Percentiles rank a stretch among this genome's conserved stretches.
Evolutionary conservation across 805 yeast genomes (phyloP).

Genomic region (Ascoidea tarda): DNA sequence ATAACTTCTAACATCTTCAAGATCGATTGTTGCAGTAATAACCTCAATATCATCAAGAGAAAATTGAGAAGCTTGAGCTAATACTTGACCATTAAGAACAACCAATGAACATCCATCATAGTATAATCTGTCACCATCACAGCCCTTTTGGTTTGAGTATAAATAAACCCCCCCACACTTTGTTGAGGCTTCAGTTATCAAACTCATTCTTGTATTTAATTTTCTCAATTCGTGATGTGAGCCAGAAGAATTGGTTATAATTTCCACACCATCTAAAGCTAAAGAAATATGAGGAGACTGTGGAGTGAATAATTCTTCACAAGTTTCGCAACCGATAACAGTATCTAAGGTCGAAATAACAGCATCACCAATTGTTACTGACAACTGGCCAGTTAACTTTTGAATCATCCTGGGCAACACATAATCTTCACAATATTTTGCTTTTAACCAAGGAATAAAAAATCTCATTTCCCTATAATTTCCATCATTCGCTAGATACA

Average conservation of each 20-base stretch:
- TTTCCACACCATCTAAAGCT: constrained; percentile 95
- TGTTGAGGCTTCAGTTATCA: constrained; percentile 84
- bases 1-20: constrained; percentile 81
- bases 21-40: constrained; percentile 84
- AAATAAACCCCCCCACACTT: constrained; percentile 95
- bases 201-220: constrained; percentile 66
- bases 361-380: constrained; percentile 83
- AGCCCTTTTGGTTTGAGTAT: constrained; percentile 91
- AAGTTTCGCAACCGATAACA: constrained; percentile 92
- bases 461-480: constrained; percentile 96
- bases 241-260: constrained; percentile 89
- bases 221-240: constrained; percentile 96
- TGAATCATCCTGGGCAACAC: constrained; percentile 60
- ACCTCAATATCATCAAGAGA: constrained; percentile 88
- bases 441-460: constrained; percentile 87
- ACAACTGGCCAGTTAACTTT: constrained; percentile 47
- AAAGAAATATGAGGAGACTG: constrained; percentile 86
- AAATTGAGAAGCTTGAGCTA: constrained; percentile 91
- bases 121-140: constrained; percentile 95
- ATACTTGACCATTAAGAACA: constrained; percentile 79
- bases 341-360: constrained; percentile 76
- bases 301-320: constrained; percentile 96
- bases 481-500: constrained; percentile 94
- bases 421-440: constrained; percentile 60
- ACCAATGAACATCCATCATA: constrained; percentile 96